phyloP scores from a whole-genome alignment of 129 eudicot species.

The Apium graveolens region DNA sequence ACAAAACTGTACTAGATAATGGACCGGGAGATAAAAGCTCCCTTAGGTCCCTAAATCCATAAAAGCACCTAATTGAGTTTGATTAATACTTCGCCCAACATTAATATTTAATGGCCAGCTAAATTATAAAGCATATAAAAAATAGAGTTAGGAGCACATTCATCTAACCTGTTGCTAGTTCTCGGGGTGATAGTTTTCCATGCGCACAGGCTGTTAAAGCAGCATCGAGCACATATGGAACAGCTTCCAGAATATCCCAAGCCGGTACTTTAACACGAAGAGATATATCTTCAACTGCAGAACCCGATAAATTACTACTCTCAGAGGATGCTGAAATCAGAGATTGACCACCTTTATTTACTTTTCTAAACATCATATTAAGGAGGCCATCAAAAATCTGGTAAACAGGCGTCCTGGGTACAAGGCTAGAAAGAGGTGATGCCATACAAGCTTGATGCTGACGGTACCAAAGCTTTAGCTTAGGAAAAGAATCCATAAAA shows the following conservation, averaged over 20 bases:
- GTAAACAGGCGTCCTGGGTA: slow-evolving; percentile 76
- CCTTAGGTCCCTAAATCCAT: not conserved
- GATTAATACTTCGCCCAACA: not conserved
- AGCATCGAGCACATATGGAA: slow-evolving; percentile 94
- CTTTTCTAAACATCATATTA: slow-evolving; percentile 68
- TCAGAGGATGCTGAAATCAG: slow-evolving; percentile 56
- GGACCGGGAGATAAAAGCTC: not conserved
- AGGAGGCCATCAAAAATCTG: slow-evolving; percentile 77
- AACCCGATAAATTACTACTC: slow-evolving; percentile 60
- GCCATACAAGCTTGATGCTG: slow-evolving; percentile 90
- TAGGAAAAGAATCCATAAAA: slow-evolving; percentile 78
- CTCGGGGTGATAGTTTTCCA: slow-evolving; percentile 82
- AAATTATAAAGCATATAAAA: not conserved
- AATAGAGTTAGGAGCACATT: not conserved
- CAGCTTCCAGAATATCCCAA: slow-evolving; percentile 96
- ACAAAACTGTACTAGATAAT: not conserved
- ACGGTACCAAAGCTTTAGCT: slow-evolving; percentile 70
- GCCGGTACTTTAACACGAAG: slow-evolving; percentile 67
- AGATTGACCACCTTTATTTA: slow-evolving; percentile 52
- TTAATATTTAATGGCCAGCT: not conserved
- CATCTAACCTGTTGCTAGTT: slow-evolving; percentile 76
- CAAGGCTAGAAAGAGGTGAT: slow-evolving; percentile 72
- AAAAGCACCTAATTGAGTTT: not conserved
- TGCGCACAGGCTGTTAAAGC: slow-evolving; percentile 83
- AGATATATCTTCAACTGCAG: slow-evolving; percentile 50